Percentiles rank a stretch among this genome's conserved stretches.
Evolutionary conservation across 2,329 filamentous ascomycete genomes (phyloP).

Genomic region (Neopestalotiopsis sp.): DNA sequence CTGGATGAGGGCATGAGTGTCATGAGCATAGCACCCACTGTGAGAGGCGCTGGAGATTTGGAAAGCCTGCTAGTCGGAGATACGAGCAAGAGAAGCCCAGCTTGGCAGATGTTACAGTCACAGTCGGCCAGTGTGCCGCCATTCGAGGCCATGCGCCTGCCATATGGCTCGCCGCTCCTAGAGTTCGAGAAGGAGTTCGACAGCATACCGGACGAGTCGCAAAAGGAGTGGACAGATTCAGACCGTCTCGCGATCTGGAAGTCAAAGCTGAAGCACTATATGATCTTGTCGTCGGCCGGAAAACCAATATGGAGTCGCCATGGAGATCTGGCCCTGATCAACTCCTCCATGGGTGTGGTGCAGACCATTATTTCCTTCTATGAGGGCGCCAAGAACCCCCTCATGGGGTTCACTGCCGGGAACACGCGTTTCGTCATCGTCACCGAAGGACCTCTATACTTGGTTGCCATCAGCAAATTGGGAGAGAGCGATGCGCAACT

Average conservation of each 20-base stretch:
- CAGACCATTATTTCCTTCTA: slow-evolving; percentile 99
- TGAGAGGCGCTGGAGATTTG: slow-evolving; percentile 70
- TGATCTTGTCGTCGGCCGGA: slow-evolving; percentile 93
- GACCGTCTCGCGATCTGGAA: slow-evolving; percentile 78
- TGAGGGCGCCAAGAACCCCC: slow-evolving; percentile 75
- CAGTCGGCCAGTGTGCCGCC: slow-evolving; percentile 65
- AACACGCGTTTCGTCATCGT: slow-evolving; percentile 84
- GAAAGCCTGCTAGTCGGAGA: slow-evolving; percentile 83
- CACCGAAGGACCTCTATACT: slow-evolving; percentile 85
- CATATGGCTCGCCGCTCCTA: slow-evolving; percentile 55
- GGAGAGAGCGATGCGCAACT: slow-evolving; percentile 92
- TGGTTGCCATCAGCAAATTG: slow-evolving; percentile 90
- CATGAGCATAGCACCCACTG: slow-evolving; percentile 68
- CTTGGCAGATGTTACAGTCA: slow-evolving; percentile 70
- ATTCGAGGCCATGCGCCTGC: slow-evolving; percentile 58
- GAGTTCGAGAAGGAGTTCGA: slow-evolving; percentile 82
- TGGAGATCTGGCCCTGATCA: slow-evolving; percentile 87
- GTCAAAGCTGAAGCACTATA: slow-evolving; percentile 93
- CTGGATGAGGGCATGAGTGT: slow-evolving; percentile 69
- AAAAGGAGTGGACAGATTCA: slow-evolving; percentile 53
- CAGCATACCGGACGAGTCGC: slow-evolving; percentile 63
- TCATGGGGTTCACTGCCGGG: slow-evolving; percentile 87
- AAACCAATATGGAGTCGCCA: slow-evolving; percentile 98
- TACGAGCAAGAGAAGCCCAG: slow-evolving; percentile 66
- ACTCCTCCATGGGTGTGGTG: slow-evolving; percentile 91